Evolutionary conservation across 2,329 filamentous ascomycete species (phyloP), one percentile per base, ranked within the genome.

Genomic region (Aureobasidium musti): DNA sequence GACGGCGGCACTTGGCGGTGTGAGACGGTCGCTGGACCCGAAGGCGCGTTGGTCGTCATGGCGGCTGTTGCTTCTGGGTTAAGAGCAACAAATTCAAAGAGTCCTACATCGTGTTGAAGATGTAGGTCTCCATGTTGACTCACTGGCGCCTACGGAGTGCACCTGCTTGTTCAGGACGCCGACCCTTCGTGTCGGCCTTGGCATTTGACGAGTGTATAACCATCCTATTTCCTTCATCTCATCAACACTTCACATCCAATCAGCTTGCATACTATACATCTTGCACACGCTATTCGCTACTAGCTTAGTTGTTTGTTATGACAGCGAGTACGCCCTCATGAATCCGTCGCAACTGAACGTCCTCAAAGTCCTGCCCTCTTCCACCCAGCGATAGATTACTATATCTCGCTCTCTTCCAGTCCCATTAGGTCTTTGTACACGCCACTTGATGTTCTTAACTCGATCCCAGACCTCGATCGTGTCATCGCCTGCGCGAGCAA

Each of bases 121-220:
- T 37, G 59, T 45, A 47, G 23, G 10, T 35, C 11, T 23, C 4
- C 17, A n/a, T 8, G 6, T n/a, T 21, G n/a, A 33, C 2, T 19
- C 4, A 35, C 28, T 3, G 3, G 35, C 3, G 8, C 23, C 13
- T 30, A 23, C 33, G 2, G 17, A 60, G 19, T n/a, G 33, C 59
- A 61, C 59, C 59, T 63, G 45, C 59, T 63, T 52, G 43, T 63
- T 63, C 59, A 3, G 45, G 59, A 63, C 59, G 59, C 59, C 59
- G 30, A n/a, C 17, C 14, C 1, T 13, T 21, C 8, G 4, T 23
- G 10, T 30, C 30, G 17, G 59, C 30, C 59, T 63, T 63, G 59
- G 59, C 59, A 35, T 47, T 56, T 13, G 1, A 2, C 6, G 14
- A 17, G 13, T 37, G 21, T n/a, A 21, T 26, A 28, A 41, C 21